These are phyloP conservation scores for Neonectria neomacrospora DNA, from an alignment of 2,329 filamentous ascomycete species.

Conservation along the genomic window DNA sequence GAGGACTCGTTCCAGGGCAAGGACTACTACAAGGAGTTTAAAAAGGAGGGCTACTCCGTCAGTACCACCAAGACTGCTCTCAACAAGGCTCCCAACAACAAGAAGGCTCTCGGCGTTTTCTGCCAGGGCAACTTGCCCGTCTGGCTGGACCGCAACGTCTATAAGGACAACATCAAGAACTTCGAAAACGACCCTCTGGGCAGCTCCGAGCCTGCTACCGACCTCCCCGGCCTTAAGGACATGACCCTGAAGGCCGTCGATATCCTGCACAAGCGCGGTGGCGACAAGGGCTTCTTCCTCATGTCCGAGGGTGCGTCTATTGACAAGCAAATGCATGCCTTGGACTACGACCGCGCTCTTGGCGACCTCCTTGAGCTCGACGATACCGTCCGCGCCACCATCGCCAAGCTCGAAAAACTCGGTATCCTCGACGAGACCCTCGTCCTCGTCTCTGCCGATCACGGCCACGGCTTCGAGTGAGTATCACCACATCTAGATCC, in stretches of 20 bases:
- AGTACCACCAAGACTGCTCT: constrained; percentile 80
- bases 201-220: constrained; percentile 69
- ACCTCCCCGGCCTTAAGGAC: constrained; percentile 86
- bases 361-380: constrained; percentile 88
- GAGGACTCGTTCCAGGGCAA: constrained; percentile 73
- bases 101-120: constrained; percentile 82
- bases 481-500: constrained; percentile 22
- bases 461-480: constrained; percentile 86
- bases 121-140: constrained; percentile 79
- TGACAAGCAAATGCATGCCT: constrained; percentile 88
- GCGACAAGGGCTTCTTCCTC: constrained; percentile 82
- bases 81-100: constrained; percentile 63
- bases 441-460: constrained; percentile 84
- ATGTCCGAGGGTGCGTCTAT: constrained; percentile 89
- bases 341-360: constrained; percentile 87
- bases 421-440: constrained; percentile 79
- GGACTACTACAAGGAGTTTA: constrained; percentile 83
- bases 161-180: constrained; percentile 73
- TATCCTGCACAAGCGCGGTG: constrained; percentile 74
- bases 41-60: constrained; percentile 76
- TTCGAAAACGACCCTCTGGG: constrained; percentile 77
- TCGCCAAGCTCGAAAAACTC: constrained; percentile 74
- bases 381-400: constrained; percentile 81
- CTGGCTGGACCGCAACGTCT: constrained; percentile 89
- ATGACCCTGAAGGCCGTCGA: constrained; percentile 91